Percentiles rank a stretch among this genome's conserved stretches.
Evolutionary conservation across 139 green algal genomes (phyloP).

Genomic region (Yamagishiella unicocca): DNA sequence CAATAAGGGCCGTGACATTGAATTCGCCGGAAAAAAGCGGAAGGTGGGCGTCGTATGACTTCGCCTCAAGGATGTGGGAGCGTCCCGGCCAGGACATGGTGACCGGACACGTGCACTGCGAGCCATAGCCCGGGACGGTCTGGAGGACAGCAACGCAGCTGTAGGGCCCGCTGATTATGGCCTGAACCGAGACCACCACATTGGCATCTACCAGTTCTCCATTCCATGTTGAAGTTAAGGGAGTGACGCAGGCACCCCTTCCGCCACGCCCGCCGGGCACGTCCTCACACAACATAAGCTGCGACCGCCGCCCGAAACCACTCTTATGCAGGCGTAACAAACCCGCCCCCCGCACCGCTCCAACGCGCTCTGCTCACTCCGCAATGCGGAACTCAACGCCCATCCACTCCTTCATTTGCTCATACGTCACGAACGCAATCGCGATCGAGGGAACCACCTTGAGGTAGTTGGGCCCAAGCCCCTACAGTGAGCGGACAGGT

Average conservation of each 20-base stretch:
- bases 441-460: constrained; percentile 99
- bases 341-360: neutral
- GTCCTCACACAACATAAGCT: neutral
- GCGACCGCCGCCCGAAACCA: neutral
- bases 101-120: no score
- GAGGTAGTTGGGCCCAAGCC: constrained; percentile 96
- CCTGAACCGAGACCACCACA: neutral
- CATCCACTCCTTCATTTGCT: constrained; percentile 92
- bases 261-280: neutral
- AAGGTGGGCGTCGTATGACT: neutral
- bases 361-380: constrained; percentile 54
- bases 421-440: constrained; percentile 98
- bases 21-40: neutral
- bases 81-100: no score
- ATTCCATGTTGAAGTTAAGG: no score
- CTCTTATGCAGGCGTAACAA: neutral
- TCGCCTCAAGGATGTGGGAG: no score
- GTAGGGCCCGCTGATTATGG: no score
- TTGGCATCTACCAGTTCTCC: neutral
- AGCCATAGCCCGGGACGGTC: no score
- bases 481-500: constrained; percentile 80
- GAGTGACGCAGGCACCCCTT: neutral
- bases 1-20: neutral
- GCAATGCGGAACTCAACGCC: constrained; percentile 87
- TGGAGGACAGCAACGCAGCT: no score